Conservation (phyloP, 768 basidiomycete genomes). For the Suillus plorans region DNA sequence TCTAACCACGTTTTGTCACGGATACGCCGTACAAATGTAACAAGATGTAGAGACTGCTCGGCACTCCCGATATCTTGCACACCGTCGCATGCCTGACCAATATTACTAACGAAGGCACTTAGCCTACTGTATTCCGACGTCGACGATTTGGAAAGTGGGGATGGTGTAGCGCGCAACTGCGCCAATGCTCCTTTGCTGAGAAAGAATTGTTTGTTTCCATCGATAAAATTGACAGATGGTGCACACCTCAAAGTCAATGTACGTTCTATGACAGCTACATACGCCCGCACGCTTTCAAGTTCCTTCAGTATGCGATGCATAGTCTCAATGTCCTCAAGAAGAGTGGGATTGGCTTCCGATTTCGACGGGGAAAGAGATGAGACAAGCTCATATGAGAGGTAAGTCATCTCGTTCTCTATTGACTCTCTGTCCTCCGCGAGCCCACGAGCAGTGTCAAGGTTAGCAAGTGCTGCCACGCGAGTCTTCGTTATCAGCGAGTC, state of each 20-base stretch:
- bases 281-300: conserved; percentile 71
- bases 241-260: conserved; percentile 71
- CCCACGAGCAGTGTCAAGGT: conserved; percentile 67
- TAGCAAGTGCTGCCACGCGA: conserved; percentile 43
- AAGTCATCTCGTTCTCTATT: conserved; percentile 73
- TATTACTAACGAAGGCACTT: conserved; percentile 56
- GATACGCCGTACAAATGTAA: conserved; percentile 60
- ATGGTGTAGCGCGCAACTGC: conserved; percentile 42
- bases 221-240: conserved; percentile 1
- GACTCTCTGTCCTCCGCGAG: conserved; percentile 75
- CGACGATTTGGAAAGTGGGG: conserved; percentile 44
- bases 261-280: conserved; percentile 72
- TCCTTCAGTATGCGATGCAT: conserved; percentile 77
- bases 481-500: conserved; percentile 49
- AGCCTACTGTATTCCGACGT: conserved; percentile 61
- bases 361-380: conserved; percentile 47
- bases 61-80: conserved; percentile 46
- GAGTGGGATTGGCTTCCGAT: conserved; percentile 50
- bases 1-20: conserved; percentile 73
- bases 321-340: conserved; percentile 81
- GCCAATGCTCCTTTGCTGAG: conserved; percentile 58
- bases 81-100: conserved; percentile 42
- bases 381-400: conserved; percentile 62
- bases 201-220: conserved; percentile 10
- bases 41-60: conserved; percentile 56